A percentile compares a stretch with the other conserved stretches of the same genome.
These are phyloP conservation scores for Carex cristatella DNA, from an alignment of 176 grass and related monocot genomes.

Conservation along the genomic window DNA sequence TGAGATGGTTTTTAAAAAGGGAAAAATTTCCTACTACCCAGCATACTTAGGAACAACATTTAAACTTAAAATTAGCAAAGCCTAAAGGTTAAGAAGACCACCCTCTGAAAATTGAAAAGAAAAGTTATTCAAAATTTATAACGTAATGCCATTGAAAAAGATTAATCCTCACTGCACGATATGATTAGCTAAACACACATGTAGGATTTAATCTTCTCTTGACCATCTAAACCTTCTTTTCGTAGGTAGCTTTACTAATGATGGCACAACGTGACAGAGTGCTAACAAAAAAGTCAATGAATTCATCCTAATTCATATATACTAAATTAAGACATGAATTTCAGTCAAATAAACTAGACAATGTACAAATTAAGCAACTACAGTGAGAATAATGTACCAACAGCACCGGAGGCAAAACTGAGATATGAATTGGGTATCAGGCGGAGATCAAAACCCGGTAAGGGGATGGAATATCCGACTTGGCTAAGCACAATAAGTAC, in stretches of 20 bases:
- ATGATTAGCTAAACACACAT: slow-evolving; percentile 89
- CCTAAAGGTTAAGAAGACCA: slow-evolving; percentile 67
- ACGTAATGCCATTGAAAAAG: slow-evolving; percentile 18
- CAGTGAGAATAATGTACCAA: slow-evolving; percentile 30
- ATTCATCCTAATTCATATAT: not conserved
- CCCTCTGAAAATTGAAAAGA: slow-evolving; percentile 65
- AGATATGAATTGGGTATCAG: slow-evolving; percentile 84
- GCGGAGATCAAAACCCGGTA: slow-evolving; percentile 87
- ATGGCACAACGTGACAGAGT: slow-evolving; percentile 73
- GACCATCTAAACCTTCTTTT: slow-evolving; percentile 95
- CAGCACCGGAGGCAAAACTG: slow-evolving; percentile 68
- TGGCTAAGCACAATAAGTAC: slow-evolving; percentile 78
- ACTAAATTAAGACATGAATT: not conserved
- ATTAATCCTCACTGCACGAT: slow-evolving; percentile 52
- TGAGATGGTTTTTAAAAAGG: too few species aligned
- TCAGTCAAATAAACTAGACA: not conserved
- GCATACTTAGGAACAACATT: too few species aligned
- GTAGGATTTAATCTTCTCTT: slow-evolving; percentile 99
- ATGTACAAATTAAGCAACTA: not conserved
- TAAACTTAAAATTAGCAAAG: slow-evolving; percentile 32
- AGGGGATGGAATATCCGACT: slow-evolving; percentile 73
- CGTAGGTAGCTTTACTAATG: slow-evolving; percentile 74
- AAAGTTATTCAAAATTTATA: slow-evolving; percentile 23
- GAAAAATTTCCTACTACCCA: too few species aligned
- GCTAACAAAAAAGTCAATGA: not conserved